Evolutionary conservation across 768 basidiomycete genomes (phyloP).

Genomic region (Podaxis rugospora): DNA sequence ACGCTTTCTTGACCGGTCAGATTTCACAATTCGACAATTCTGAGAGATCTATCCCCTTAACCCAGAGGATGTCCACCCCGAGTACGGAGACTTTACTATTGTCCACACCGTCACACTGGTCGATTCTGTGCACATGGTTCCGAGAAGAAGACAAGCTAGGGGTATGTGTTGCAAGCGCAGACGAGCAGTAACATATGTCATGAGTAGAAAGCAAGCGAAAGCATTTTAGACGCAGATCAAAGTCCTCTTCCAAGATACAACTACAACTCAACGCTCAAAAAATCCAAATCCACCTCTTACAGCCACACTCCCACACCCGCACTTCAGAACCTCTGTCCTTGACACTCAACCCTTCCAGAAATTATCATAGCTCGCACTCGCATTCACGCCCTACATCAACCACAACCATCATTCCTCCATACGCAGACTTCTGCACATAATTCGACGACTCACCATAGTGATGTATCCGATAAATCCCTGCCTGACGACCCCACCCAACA

Average conservation of each 20-base stretch:
- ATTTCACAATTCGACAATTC: no score
- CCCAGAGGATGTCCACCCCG: no score
- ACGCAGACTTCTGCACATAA: neutral
- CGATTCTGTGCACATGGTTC: no score
- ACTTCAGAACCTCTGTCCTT: constrained; percentile 16
- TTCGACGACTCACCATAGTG: constrained; percentile 39
- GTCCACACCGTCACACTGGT: no score
- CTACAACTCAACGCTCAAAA: neutral
- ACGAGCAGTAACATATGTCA: no score
- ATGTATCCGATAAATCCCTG: constrained; percentile 53
- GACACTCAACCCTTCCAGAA: constrained; percentile 27
- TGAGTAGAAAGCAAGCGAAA: no score
- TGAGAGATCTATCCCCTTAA: no score
- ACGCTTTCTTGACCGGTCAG: no score
- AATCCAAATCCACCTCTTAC: neutral
- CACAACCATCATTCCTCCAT: neutral
- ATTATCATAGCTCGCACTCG: constrained; percentile 33
- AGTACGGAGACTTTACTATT: no score
- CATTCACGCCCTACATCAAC: constrained; percentile 32
- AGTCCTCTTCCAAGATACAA: neutral
- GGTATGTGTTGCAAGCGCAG: no score
- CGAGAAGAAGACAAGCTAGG: no score
- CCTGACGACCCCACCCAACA: constrained; percentile 44
- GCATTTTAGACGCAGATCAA: no score
- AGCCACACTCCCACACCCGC: neutral